Base-by-base conservation (phyloP, 768 basidiomycete genomes). In the Tulasnella sp. region DNA sequence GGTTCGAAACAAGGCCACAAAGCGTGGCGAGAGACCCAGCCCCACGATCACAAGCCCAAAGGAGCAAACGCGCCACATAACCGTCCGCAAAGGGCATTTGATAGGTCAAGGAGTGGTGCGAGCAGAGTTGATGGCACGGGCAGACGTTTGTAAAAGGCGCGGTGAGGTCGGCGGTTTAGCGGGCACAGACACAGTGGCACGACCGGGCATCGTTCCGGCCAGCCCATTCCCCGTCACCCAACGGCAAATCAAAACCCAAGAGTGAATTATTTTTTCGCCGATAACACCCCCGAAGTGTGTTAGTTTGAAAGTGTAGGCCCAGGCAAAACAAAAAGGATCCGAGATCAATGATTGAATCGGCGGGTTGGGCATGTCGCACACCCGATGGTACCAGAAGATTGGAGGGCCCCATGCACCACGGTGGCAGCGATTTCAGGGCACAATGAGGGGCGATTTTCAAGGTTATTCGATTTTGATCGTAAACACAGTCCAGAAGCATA, bases 301-400 rank as follows among this genome's bases (percentile, higher is more conserved):
- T 68, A 36, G 62, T 68, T 68, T 68, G 62, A 68, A 9, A 12
- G 56, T 58, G 3, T 27, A n/a, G 56, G 62, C 12, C 62, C 27
- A 68, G 31, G 62, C 24, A 19, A 27, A 68, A 68, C 10, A 36
- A 68, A 68, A 68, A 14, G 27, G 27, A 36, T 31, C 31, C 34
- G 62, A 68, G 62, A 68, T 68, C 62, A 68, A 36, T 68, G 62
- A 68, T 68, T 68, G 31, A 68, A 68, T 68, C 62, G 62, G 62
- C 62, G 62, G 27, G 14, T 44, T 68, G 62, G 62, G 62, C 34
- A 31, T 68, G 62, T 68, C 62, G 62, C 62, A 68, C 62, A 68
- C 34, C 31, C 62, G 31, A 36, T 68, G 62, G 24, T 24, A 36
- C 62, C 62, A 68, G 62, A 68, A 68, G 62, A 68, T 68, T 19